Conservation (phyloP, 2,329 filamentous ascomycete genomes). For the Fusarium begoniae region DNA sequence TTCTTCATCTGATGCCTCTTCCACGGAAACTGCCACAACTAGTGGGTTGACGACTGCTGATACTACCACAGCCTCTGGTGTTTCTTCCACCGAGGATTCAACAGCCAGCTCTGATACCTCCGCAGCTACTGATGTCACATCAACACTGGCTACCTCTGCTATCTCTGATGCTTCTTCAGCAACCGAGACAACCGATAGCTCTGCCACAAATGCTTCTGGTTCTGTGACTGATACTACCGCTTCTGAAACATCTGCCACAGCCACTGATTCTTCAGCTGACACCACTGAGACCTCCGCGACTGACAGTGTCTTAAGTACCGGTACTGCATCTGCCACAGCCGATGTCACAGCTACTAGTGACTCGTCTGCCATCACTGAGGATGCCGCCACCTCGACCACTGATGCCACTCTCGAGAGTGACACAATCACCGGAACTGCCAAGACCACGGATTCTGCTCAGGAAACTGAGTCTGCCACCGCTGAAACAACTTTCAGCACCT, state of each 20-base stretch:
- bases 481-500: constrained; percentile 22
- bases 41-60: constrained; percentile 2
- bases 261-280: neutral
- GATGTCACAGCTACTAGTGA: neutral
- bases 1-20: constrained; percentile 6
- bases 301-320: neutral
- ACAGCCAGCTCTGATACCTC: constrained; percentile 1
- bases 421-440: neutral
- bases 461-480: constrained; percentile 2
- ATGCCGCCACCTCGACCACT: neutral
- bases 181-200: constrained; percentile 25
- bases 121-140: constrained; percentile 24
- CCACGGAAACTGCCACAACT: neutral
- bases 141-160: constrained; percentile 3
- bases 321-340: neutral
- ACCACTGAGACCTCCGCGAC: neutral
- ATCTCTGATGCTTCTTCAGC: neutral
- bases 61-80: neutral
- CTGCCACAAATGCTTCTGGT: constrained; percentile 23
- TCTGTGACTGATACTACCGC: constrained; percentile 2
- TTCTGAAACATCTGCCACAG: neutral
- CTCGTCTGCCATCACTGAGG: neutral
- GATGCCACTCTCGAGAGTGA: neutral
- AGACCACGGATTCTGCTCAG: neutral
- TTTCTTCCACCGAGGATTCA: constrained; percentile 7